A percentile compares a stretch with the other conserved stretches of the same genome.
These are phyloP conservation scores for Inonotus obliquus DNA, from an alignment of 1,284 basidiomycete genomes.

Conservation along the genomic window DNA sequence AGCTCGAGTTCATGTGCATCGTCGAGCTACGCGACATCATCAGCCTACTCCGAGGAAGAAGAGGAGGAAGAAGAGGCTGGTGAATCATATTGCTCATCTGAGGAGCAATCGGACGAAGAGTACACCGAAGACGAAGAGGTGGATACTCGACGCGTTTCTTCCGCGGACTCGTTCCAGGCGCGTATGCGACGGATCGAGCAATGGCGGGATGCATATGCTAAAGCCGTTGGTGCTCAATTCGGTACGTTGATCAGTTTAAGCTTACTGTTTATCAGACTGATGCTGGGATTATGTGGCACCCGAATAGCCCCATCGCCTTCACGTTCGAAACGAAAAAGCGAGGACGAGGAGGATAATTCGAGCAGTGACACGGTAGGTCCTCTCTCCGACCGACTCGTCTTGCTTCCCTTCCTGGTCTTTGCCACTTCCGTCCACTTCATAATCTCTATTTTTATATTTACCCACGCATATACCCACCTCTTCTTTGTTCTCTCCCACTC, in stretches of 20 bases:
- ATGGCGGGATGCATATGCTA: constrained; percentile 48
- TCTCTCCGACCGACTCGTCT: constrained; percentile 8
- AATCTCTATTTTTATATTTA: constrained; percentile 4
- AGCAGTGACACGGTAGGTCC: constrained; percentile 45
- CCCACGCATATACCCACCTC: not conserved
- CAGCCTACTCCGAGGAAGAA: constrained; percentile 27
- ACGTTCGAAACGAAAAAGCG: constrained; percentile 35
- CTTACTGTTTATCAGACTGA: not conserved
- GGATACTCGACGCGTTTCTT: constrained; percentile 25
- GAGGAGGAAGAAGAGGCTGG: not conserved
- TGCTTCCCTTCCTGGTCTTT: constrained; percentile 1
- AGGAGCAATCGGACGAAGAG: not conserved
- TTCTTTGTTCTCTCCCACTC: not conserved
- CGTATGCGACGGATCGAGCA: constrained; percentile 56
- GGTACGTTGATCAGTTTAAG: constrained; percentile 14
- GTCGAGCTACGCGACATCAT: constrained; percentile 33
- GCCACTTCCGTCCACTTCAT: not conserved
- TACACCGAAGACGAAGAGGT: constrained; percentile 31
- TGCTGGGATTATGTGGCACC: not conserved
- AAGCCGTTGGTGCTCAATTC: constrained; percentile 25
- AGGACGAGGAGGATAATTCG: constrained; percentile 29
- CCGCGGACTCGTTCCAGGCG: constrained; percentile 45
- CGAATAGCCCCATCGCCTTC: constrained; percentile 21
- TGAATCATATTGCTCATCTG: constrained; percentile 17
- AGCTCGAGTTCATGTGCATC: constrained; percentile 33